Percentiles rank a stretch among this genome's conserved stretches.
These are phyloP conservation scores for Stemphylium lycopersici DNA, from an alignment of 2,329 filamentous ascomycete genomes.

Conservation along the genomic window DNA sequence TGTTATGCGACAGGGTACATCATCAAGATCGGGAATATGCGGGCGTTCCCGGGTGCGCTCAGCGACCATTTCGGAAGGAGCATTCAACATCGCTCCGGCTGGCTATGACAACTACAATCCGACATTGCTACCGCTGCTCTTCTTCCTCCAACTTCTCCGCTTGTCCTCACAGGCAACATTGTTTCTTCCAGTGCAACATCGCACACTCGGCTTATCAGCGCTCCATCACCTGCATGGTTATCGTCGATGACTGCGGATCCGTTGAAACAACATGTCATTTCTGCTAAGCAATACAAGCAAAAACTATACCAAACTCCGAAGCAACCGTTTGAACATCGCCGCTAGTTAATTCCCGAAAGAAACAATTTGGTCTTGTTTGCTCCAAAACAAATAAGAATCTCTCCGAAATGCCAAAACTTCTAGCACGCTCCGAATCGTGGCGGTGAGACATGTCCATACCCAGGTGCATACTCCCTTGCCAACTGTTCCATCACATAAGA, in stretches of 20 bases:
- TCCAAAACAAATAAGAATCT: background rate
- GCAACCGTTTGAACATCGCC: background rate
- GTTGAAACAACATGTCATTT: background rate
- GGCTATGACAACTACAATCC: conserved; percentile 9
- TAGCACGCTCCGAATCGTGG: conserved; percentile 1
- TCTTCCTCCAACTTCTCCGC: background rate
- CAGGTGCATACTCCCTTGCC: background rate
- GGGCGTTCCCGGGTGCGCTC: conserved; percentile 3
- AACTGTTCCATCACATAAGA: conserved; percentile 7
- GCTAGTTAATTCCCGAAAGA: conserved; percentile 1
- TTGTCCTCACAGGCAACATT: background rate
- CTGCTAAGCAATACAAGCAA: background rate
- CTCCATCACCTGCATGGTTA: background rate
- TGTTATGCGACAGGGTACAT: conserved; percentile 1
- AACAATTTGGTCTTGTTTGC: background rate
- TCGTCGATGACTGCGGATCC: background rate
- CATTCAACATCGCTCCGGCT: background rate
- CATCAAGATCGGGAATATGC: background rate
- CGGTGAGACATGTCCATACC: conserved; percentile 1
- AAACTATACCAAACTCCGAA: background rate
- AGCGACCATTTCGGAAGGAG: background rate
- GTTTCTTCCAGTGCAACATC: background rate
- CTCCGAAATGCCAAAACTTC: background rate
- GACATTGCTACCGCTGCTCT: background rate
- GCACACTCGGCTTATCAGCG: background rate